Base-by-base conservation (phyloP, 2,329 filamentous ascomycete species). In the Bertia moriformis region DNA sequence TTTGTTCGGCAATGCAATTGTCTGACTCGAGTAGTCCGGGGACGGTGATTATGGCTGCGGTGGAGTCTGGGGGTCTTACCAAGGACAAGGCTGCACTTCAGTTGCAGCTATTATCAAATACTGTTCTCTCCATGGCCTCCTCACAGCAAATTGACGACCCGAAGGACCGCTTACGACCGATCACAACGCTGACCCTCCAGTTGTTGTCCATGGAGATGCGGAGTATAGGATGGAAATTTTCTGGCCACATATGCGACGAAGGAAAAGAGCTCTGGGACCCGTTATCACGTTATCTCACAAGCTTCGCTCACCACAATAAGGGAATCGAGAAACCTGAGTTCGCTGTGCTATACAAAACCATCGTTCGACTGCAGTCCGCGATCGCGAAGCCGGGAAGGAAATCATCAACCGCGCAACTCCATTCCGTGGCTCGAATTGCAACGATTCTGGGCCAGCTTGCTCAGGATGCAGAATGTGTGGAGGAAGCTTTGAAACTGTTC, bases 201-300 rank as follows among this genome's bases (percentile, higher is more conserved):
- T 40, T 64, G n/a, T 38, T 61, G 37, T 55, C 58, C 14, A 45
- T 63, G 37, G 60, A 65, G 44, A 51, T 61, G 41, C 53, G 57
- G 30, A 53, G 49, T 32, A 49, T 56, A 41, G 59, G 59, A 24
- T 66, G 63, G 63, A 56, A 55, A 29, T 36, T 62, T 5, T 53
- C 58, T 3, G 52, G 54, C 3, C 62, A 65, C 44, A 40, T 53
- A n/a, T 57, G 55, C 15, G 56, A 67, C 24, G 49, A 58, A 33
- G 48, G 43, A 3, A 58, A 54, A 40, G 64, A 67, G 38, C 47
- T 66, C 33, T 60, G 59, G 47, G 55, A 59, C 35, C 63, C 61
- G 19, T 51, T 67, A 38, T 47, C 55, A 22, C 54, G 56, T 13
- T 65, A 57, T 32, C 46, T 65, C 18, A 54, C 51, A 3, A 44